Conservation (phyloP, 352 stramenopile species). For the Globisporangium acanthophoron region DNA sequence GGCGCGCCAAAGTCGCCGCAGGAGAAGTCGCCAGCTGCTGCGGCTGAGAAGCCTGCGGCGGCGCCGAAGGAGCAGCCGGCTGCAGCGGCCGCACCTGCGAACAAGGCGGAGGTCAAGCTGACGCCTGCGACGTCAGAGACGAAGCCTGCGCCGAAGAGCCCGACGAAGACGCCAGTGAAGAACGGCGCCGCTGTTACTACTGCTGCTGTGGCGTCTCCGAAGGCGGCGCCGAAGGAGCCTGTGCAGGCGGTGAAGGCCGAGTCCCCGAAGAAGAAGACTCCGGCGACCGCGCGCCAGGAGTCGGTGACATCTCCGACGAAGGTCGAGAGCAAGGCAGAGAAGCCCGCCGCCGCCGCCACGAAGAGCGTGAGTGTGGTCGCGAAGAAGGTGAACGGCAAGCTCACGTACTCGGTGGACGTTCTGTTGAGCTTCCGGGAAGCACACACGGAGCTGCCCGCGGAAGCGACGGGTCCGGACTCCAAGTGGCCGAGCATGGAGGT, state of each 20-base stretch:
- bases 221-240: conserved; percentile 9
- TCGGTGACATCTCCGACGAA: conserved; percentile 7
- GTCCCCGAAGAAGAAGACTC: conserved; percentile 15
- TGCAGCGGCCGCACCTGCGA: neutral
- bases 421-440: conserved; percentile 56
- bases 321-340: conserved; percentile 8
- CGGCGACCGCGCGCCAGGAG: conserved; percentile 3
- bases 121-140: neutral
- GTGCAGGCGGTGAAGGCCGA: conserved; percentile 3
- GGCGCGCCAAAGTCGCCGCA: conserved; percentile 17
- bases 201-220: conserved; percentile 1
- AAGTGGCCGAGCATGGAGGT: conserved; percentile 72
- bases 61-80: conserved; percentile 4
- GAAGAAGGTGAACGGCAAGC: conserved; percentile 34
- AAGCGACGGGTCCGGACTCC: conserved; percentile 26
- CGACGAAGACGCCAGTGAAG: conserved; percentile 11
- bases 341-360: neutral
- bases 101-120: conserved; percentile 10
- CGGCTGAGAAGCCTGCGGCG: neutral
- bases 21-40: conserved; percentile 8
- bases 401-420: conserved; percentile 52
- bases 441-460: conserved; percentile 46
- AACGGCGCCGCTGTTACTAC: neutral
- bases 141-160: conserved; percentile 10
- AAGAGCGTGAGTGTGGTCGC: conserved; percentile 23